phyloP scores from a whole-genome alignment of 768 basidiomycete species.

The Lactifluus hygrophoroides region DNA sequence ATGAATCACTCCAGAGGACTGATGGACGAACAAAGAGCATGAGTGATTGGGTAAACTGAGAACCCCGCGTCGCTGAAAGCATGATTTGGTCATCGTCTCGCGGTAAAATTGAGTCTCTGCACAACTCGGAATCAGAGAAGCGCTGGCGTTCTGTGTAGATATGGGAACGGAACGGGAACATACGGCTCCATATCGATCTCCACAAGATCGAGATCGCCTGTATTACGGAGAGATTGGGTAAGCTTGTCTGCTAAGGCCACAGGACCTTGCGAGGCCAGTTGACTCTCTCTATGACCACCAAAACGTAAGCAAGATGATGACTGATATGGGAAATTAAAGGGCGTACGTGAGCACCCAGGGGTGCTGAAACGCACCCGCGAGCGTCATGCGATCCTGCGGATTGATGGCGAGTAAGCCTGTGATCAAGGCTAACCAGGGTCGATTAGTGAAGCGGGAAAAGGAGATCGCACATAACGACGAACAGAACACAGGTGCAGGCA shows the following conservation, averaged over 20 bases:
- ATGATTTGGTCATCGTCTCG: slow-evolving; percentile 54
- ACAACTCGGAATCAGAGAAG: not conserved
- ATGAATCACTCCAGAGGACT: not conserved
- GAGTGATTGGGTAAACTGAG: slow-evolving; percentile 74
- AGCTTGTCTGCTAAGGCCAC: slow-evolving; percentile 59
- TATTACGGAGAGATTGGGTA: slow-evolving; percentile 53
- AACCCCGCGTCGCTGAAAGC: slow-evolving; percentile 44
- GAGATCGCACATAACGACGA: slow-evolving; percentile 37
- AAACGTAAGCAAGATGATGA: not conserved
- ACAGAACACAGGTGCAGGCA: slow-evolving; percentile 45
- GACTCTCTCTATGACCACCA: slow-evolving; percentile 47
- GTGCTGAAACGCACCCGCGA: slow-evolving; percentile 48
- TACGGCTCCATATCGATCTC: slow-evolving; percentile 43
- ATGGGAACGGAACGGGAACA: slow-evolving; percentile 20
- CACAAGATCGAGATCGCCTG: slow-evolving; percentile 70
- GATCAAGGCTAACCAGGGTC: slow-evolving; percentile 55
- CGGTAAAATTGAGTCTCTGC: slow-evolving; percentile 31
- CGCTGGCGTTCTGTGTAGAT: not conserved
- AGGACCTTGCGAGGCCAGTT: slow-evolving; percentile 46
- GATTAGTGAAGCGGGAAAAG: not conserved
- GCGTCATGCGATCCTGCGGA: slow-evolving; percentile 55
- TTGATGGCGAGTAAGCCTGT: slow-evolving; percentile 65
- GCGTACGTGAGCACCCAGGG: slow-evolving; percentile 66
- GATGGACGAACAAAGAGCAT: slow-evolving; percentile 66
- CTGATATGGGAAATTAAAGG: no score